Evolutionary conservation across 148 eudicot species (phyloP).

Genomic region (Spergularia bocconei): DNA sequence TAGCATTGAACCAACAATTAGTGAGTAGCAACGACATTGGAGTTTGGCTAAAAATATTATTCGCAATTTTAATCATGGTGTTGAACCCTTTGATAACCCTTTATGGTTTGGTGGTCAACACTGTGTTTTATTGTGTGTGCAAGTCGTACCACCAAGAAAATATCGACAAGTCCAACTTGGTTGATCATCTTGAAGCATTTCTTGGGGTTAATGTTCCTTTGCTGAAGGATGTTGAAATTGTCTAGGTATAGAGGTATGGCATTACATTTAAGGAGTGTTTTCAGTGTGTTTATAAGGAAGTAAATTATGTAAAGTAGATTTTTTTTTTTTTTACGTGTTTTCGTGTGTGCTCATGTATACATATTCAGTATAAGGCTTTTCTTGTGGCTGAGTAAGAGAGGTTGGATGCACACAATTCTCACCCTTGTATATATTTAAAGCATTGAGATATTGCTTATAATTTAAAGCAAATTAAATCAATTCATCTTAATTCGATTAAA

Average conservation of each 20-base stretch:
- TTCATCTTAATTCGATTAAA: no score
- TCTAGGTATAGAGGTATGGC: no score
- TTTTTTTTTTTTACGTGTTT: no score
- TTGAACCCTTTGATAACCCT: conserved; percentile 25
- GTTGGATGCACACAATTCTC: no score
- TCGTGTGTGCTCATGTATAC: no score
- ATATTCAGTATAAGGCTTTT: no score
- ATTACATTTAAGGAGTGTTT: not conserved
- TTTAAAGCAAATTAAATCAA: no score
- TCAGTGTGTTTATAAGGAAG: not conserved
- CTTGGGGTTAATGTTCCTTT: conserved; percentile 47
- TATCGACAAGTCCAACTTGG: conserved; percentile 39
- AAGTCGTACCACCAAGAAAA: conserved; percentile 56
- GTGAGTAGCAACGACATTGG: not conserved
- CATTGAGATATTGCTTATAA: no score
- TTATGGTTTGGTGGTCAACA: conserved; percentile 35
- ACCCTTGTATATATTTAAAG: no score
- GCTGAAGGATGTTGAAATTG: conserved; percentile 28
- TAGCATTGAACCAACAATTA: conserved; percentile 12
- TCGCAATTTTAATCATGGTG: conserved; percentile 23
- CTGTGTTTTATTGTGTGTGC: conserved; percentile 55
- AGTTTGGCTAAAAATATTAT: conserved; percentile 13
- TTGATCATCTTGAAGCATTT: conserved; percentile 42
- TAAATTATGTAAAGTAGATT: no score
- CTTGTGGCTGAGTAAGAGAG: no score